Base-by-base conservation (phyloP, 345 rosid species). In the Euphorbia lathyris region DNA sequence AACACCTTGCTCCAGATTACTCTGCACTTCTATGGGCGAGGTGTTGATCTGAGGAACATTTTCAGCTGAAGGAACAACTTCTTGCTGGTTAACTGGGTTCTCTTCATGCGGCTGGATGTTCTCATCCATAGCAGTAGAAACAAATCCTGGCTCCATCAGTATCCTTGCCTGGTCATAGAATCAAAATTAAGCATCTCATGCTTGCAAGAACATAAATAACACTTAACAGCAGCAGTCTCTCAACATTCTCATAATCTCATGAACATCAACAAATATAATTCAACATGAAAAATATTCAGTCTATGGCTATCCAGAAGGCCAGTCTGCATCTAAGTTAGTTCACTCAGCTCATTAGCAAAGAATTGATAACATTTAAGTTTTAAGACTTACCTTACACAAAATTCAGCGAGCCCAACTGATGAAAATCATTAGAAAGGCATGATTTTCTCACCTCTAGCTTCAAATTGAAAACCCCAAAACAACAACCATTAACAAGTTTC, bases 91-190 rank as follows among this genome's bases (percentile, higher is more conserved):
- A 32, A 72, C 30, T 0, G 51, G 61, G 70, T 62, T 73, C n/a
- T 38, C 45, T 58, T 81, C 83, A 36, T 57, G 69, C 3, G 63
- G 79, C 34, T 74, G 86, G 22, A 69, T 77, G 65, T 83, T 79
- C 63, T 77, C 79, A 52, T 76, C 79, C 1, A 74, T 65, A 43
- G 85, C 86, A 1, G 74, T 65, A 45, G 86, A 85, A 1, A 78
- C 82, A 66, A 78, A 80, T 59, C 86, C 87, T 42, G 81, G 72
- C 67, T 83, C 98, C 85, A 80, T 85, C 58, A 95, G 90, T 73
- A 90, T 85, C 85, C 94, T 87, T 63, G 97, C 99, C 97, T 94
- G 85, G 70, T 67, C 27, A 55, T n/a, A 22, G 29, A 80, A 71
- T 23, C 12, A 48, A 10, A 81, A 63, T 5, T 36, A 47, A 67